phyloP scores from a whole-genome alignment of 1,284 basidiomycete genomes.

The Melampsora americana region DNA sequence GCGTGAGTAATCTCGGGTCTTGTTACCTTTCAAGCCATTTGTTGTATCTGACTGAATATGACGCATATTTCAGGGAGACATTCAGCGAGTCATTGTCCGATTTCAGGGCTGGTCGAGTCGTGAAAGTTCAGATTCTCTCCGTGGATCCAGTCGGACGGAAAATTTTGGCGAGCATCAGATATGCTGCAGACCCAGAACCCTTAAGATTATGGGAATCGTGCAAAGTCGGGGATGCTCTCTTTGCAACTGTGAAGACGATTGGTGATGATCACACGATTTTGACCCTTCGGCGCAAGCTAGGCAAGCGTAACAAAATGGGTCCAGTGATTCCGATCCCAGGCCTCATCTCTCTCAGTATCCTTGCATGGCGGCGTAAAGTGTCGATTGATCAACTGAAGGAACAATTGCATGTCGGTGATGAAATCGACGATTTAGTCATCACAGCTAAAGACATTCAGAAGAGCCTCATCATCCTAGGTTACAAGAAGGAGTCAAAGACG shows the following conservation, averaged over 20 bases:
- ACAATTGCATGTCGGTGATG: slow-evolving; percentile 68
- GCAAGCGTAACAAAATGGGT: background rate
- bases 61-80: slow-evolving; percentile 61
- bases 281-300: slow-evolving; percentile 47
- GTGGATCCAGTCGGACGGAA: slow-evolving; percentile 67
- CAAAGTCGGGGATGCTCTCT: slow-evolving; percentile 46
- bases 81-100: slow-evolving; percentile 66
- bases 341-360: slow-evolving; percentile 14
- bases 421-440: slow-evolving; percentile 73
- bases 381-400: slow-evolving; percentile 68
- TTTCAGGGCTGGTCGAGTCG: slow-evolving; percentile 75
- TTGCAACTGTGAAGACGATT: slow-evolving; percentile 49
- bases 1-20: slow-evolving; percentile 59
- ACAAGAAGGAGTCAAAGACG: background rate
- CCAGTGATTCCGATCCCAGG: slow-evolving; percentile 8
- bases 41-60: background rate
- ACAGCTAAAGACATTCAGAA: slow-evolving; percentile 85
- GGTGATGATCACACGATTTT: slow-evolving; percentile 51
- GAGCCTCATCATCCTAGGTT: slow-evolving; percentile 79
- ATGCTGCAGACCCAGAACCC: background rate
- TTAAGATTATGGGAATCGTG: background rate
- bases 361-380: slow-evolving; percentile 69
- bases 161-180: slow-evolving; percentile 52
- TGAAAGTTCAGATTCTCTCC: slow-evolving; percentile 71
- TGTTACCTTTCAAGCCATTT: background rate